Conservation (phyloP, 2,329 filamentous ascomycete species). For the Claviceps spartinae region DNA sequence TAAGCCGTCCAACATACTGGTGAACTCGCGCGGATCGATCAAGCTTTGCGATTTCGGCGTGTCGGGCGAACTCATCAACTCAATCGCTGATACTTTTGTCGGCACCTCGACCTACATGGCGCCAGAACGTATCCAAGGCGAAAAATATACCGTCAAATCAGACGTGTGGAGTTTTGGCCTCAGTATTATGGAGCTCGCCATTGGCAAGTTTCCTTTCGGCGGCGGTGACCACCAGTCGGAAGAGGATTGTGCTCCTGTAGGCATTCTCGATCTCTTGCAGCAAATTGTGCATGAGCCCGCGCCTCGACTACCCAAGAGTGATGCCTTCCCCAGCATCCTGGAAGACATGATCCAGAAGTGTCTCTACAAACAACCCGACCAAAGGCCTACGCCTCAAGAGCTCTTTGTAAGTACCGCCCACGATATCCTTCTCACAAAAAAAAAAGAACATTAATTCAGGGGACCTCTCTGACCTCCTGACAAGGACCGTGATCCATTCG, state of each 20-base stretch:
- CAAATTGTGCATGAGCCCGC: slow-evolving; percentile 96
- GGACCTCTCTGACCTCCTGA: slow-evolving; percentile 4
- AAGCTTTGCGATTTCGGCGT: slow-evolving; percentile 98
- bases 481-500: slow-evolving; percentile 82
- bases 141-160: slow-evolving; percentile 93
- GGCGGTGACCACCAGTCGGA: slow-evolving; percentile 58
- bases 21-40: slow-evolving; percentile 88
- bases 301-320: slow-evolving; percentile 86
- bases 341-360: slow-evolving; percentile 98
- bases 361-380: slow-evolving; percentile 75
- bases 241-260: slow-evolving; percentile 71
- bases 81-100: slow-evolving; percentile 94
- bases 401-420: slow-evolving; percentile 52
- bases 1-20: slow-evolving; percentile 93
- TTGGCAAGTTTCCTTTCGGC: slow-evolving; percentile 92
- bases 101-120: slow-evolving; percentile 99
- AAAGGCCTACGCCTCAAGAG: slow-evolving; percentile 82
- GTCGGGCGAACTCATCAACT: slow-evolving; percentile 95
- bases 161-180: slow-evolving; percentile 98
- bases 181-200: slow-evolving; percentile 90
- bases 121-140: slow-evolving; percentile 91
- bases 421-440: background rate
- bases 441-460: background rate
- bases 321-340: slow-evolving; percentile 87
- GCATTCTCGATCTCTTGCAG: slow-evolving; percentile 89